Percentiles rank a stretch among this genome's conserved stretches.
phyloP scores from a whole-genome alignment of 2,329 filamentous ascomycete genomes.

The Ophiostoma novo-ulmi region DNA sequence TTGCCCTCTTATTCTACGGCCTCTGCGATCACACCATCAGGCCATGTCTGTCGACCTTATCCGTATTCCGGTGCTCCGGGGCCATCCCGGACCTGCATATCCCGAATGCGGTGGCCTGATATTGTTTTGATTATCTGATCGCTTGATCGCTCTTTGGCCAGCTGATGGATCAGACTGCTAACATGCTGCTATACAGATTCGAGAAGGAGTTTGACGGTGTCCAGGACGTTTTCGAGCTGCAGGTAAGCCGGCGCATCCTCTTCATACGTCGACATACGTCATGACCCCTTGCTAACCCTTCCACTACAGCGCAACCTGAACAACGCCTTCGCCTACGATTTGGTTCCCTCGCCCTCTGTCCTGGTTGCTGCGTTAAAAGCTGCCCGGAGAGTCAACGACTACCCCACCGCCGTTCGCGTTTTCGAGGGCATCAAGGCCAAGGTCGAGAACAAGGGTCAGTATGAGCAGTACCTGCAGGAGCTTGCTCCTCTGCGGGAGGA shows the following conservation, averaged over 20 bases:
- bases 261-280: conserved; percentile 14
- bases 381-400: conserved; percentile 95
- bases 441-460: conserved; percentile 97
- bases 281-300: conserved; percentile 16
- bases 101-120: not conserved
- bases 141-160: not conserved
- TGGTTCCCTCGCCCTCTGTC: conserved; percentile 90
- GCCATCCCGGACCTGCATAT: not conserved
- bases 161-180: conserved; percentile 28
- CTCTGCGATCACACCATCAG: not conserved
- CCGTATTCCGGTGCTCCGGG: conserved; percentile 9
- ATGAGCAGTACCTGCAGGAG: conserved; percentile 91
- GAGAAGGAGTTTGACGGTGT: conserved; percentile 98
- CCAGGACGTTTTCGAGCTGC: conserved; percentile 98
- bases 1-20: not conserved
- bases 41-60: not conserved
- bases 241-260: conserved; percentile 54
- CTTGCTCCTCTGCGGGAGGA: conserved; percentile 90
- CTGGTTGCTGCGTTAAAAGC: conserved; percentile 87
- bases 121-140: not conserved
- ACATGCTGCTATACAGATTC: conserved; percentile 61
- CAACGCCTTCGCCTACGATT: conserved; percentile 99
- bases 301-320: conserved; percentile 73
- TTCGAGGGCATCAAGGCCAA: conserved; percentile 99
- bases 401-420: conserved; percentile 93